Base-by-base conservation (phyloP, 108 stramenopile genomes). In the Pseudonitzschia delicatissima region DNA sequence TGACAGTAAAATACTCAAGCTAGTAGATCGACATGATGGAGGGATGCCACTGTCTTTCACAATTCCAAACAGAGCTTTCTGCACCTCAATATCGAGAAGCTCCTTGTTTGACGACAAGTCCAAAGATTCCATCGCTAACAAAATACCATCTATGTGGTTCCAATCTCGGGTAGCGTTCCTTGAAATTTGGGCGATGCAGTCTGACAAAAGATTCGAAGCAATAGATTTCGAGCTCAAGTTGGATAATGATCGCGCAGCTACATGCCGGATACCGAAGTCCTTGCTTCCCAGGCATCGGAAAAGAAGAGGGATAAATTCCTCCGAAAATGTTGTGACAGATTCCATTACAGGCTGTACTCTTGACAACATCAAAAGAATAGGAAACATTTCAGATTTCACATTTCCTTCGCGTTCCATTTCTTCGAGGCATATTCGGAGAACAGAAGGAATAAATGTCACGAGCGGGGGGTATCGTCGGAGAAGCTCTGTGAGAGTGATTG, bases 341-440 rank as follows among this genome's bases (percentile, higher is more conserved):
- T 23, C 18, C 8, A 52, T 13, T 8, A 78, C 66, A 21, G 80
- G 72, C 53, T 87, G 87, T 1, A 81, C 49, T 32, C 87, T 67
- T 28, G 83, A 72, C 8, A 87, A 34, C 12, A 87, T 47, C 13
- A 82, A 66, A n/a, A 87, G 79, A 18, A 87, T 64, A n/a, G 82
- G 81, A 44, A 76, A 81, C 23, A 82, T 36, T 31, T 68, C 66
- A 4, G 66, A 63, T 0, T 64, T 42, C 0, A 64, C 47, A 27
- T 45, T 52, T 17, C 34, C 67, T 57, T 45, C 20, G 12, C 31
- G 2, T 15, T 68, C 57, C 50, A 42, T 35, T 23, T 67, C 69
- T 42, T 45, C 44, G 12, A 70, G 29, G 25, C 69, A 73, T 23
- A 53, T 13, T 29, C 58, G 36, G 44, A 82, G 45, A 31, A 76